Evolutionary conservation across 257 asterid species (phyloP).

Genomic region (Lycium ferocissimum): DNA sequence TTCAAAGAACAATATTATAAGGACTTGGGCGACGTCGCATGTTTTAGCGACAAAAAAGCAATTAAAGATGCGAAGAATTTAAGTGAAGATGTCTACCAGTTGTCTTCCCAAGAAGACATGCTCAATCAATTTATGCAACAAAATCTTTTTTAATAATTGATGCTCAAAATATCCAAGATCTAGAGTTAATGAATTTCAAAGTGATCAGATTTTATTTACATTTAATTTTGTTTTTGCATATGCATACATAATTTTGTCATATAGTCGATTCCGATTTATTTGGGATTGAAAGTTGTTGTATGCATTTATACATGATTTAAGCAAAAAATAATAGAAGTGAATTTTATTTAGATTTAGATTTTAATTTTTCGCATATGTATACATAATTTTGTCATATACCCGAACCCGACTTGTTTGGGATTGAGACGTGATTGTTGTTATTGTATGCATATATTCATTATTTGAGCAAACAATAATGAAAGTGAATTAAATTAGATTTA

Average conservation of each 20-base stretch:
- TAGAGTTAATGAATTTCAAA: background rate
- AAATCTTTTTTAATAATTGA: background rate
- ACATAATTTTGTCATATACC: too few relatives aligned
- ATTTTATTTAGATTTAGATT: too few relatives aligned
- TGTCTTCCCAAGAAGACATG: background rate
- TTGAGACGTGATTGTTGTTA: too few relatives aligned
- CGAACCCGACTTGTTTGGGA: too few relatives aligned
- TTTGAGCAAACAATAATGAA: too few relatives aligned
- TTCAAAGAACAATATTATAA: background rate
- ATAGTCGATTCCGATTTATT: background rate
- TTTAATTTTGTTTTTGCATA: background rate
- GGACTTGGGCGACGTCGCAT: background rate
- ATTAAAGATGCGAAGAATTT: background rate
- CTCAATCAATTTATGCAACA: background rate
- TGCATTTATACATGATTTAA: background rate
- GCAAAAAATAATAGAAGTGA: background rate
- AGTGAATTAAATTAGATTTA: too few relatives aligned
- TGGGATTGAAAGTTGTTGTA: background rate
- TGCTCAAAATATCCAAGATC: background rate
- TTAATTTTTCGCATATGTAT: too few relatives aligned
- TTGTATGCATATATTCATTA: too few relatives aligned
- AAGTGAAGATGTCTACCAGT: background rate
- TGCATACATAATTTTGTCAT: background rate
- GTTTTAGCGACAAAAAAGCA: background rate
- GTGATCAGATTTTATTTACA: background rate